Percentiles rank a stretch among this genome's conserved stretches.
These are phyloP conservation scores for Skeletonema tropicum DNA, from an alignment of 108 stramenopile species.

Conservation along the genomic window DNA sequence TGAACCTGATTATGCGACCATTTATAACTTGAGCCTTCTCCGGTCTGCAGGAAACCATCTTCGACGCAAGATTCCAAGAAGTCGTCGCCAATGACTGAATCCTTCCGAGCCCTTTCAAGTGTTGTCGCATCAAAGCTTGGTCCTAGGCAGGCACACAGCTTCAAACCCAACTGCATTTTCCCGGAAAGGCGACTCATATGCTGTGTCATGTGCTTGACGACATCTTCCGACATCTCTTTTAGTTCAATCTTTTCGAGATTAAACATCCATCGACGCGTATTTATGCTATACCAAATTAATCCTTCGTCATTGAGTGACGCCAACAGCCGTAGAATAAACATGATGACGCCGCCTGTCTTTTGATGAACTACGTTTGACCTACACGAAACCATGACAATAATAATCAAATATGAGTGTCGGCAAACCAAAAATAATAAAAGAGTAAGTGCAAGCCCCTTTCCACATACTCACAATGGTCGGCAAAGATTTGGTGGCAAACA, in stretches of 20 bases:
- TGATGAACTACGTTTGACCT: conserved; percentile 19
- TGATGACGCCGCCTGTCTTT: conserved; percentile 35
- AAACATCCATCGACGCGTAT: conserved; percentile 56
- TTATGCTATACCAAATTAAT: conserved; percentile 54
- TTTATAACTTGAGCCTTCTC: conserved; percentile 31
- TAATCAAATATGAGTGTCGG: neutral
- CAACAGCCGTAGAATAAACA: conserved; percentile 37
- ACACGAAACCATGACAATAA: neutral
- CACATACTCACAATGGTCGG: conserved; percentile 10
- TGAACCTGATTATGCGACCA: conserved; percentile 70
- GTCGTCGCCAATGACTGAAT: conserved; percentile 17
- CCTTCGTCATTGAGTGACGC: conserved; percentile 58
- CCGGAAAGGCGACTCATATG: conserved; percentile 39
- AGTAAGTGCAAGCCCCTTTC: neutral
- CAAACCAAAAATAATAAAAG: neutral
- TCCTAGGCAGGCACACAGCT: conserved; percentile 59
- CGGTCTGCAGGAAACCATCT: conserved; percentile 17
- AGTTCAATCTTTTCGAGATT: conserved; percentile 11
- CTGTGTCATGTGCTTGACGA: conserved; percentile 50
- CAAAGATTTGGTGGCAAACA: conserved; percentile 30
- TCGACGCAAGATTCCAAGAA: conserved; percentile 39
- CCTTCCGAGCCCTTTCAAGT: conserved; percentile 11
- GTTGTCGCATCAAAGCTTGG: conserved; percentile 43
- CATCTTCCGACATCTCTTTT: conserved; percentile 29
- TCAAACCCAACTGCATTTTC: conserved; percentile 49